Conservation (phyloP, 352 stramenopile species). For the Phytopythium boreale region DNA sequence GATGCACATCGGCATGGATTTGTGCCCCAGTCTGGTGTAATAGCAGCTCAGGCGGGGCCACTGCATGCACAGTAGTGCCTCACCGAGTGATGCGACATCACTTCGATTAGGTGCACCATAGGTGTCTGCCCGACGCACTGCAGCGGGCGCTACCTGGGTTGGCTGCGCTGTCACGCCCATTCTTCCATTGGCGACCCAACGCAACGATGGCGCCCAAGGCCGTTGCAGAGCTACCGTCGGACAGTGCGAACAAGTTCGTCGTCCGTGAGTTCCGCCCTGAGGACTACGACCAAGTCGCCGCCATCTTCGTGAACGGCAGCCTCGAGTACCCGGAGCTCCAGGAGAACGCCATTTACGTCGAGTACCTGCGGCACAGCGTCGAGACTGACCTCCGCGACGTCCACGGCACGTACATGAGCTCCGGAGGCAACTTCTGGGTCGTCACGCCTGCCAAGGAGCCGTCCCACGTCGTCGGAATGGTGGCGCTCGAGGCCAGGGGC, state of each 20-base stretch:
- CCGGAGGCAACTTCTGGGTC: conserved; percentile 36
- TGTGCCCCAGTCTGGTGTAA: not conserved
- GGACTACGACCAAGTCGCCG: conserved; percentile 20
- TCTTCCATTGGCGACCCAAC: too few species aligned
- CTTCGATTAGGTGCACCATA: too few species aligned
- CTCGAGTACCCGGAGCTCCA: conserved; percentile 23
- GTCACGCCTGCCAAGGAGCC: conserved; percentile 10
- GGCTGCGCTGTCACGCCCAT: too few species aligned
- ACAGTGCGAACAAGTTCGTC: not conserved
- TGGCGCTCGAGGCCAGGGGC: conserved; percentile 26
- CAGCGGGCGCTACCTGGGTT: too few species aligned
- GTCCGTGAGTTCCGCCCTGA: conserved; percentile 17
- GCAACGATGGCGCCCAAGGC: too few species aligned
- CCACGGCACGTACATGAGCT: conserved; percentile 16
- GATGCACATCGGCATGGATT: not conserved
- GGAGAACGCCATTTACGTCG: conserved; percentile 13
- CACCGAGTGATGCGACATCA: not conserved
- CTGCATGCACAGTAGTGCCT: not conserved
- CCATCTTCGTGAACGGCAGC: conserved; percentile 33
- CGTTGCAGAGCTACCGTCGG: too few species aligned
- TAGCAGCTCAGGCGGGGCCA: not conserved
- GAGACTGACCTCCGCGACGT: conserved; percentile 30
- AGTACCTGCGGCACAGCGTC: conserved; percentile 25
- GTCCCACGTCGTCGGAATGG: conserved; percentile 22
- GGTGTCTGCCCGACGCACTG: too few species aligned